A percentile compares a stretch with the other conserved stretches of the same genome.
phyloP scores from a whole-genome alignment of 306 rosid genomes.

The Crotalaria pallida region DNA sequence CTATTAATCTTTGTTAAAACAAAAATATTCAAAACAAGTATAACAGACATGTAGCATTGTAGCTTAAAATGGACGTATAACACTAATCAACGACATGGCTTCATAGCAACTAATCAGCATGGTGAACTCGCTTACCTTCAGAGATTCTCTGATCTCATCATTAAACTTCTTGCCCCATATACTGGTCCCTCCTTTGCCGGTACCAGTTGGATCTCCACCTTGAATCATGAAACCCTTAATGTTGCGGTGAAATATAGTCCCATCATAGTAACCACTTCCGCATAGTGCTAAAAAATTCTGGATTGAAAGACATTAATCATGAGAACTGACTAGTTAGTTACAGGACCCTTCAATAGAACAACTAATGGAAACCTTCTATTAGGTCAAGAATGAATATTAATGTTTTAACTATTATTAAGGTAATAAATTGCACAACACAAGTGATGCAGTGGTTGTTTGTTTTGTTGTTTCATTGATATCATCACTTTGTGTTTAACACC shows the following conservation, averaged over 20 bases:
- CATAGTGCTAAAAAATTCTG: constrained; percentile 83
- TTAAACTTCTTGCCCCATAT: constrained; percentile 95
- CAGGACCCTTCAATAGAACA: neutral
- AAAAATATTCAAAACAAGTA: neutral
- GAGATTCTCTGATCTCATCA: constrained; percentile 87
- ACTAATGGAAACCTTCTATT: neutral
- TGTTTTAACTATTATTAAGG: neutral
- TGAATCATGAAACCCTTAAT: constrained; percentile 97
- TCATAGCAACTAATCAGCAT: neutral
- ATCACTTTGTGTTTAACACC: neutral
- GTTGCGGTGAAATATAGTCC: constrained; percentile 92
- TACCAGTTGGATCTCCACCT: constrained; percentile 98
- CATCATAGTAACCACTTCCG: constrained; percentile 87
- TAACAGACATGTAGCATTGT: neutral
- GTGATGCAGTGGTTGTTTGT: neutral
- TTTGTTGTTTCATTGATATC: neutral
- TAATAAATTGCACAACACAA: neutral
- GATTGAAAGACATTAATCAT: constrained; percentile 13
- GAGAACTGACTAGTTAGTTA: constrained; percentile 3
- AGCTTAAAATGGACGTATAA: neutral
- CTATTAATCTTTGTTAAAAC: neutral
- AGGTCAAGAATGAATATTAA: neutral
- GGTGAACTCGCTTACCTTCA: constrained; percentile 47
- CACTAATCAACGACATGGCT: neutral
- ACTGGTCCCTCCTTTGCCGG: constrained; percentile 92